Evolutionary conservation across 306 rosid species (phyloP), one percentile per base, ranked within the genome.

Genomic region (Ceratonia siliqua): DNA sequence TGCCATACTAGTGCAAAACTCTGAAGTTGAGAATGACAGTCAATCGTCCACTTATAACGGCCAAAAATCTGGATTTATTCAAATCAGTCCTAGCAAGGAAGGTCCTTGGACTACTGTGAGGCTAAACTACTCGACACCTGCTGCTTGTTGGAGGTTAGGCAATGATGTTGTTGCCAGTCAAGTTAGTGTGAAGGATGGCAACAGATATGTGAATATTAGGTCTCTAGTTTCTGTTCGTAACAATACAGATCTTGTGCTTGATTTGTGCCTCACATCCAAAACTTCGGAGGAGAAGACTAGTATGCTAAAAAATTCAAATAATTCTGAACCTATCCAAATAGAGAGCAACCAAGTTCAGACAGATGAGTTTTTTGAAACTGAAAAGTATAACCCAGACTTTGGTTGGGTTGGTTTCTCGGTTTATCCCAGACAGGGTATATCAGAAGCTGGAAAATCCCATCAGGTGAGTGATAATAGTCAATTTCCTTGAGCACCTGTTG

Each of bases 31-130:
- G 75, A 79, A 52, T 70, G 74, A 64, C 61, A 65, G 70, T 69
- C 88, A 85, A 70, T 65, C 73, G 38, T 77, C 78, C 54, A 53
- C 27, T 71, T 8, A 35, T 70, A 76, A 78, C 46, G 76, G 71
- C 65, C 84, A 48, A 27, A 88, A 86, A 79, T 83, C 97, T 77
- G 97, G 99, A 42, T 87, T 84, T 84, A 88, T 94, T 84, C 99
- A 94, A 81, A 94, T 94, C 42, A 94, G 99, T 83, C 99, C 99
- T 35, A 83, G 89, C 76, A 90, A 83, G 80, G 94, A 84, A 79
- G 99, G 99, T 58, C 97, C 99, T 70, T 94, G 99, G 99, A 94
- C 99, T 43, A 85, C 95, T 22, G 99, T 94, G 75, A 87, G 99
- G 84, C 85, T 94, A 62, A 94, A 94, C 85, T 94, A 94, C 80